Percentiles rank a stretch among this genome's conserved stretches.
Evolutionary conservation across 306 rosid genomes (phyloP).

Genomic region (Alnus rubra): DNA sequence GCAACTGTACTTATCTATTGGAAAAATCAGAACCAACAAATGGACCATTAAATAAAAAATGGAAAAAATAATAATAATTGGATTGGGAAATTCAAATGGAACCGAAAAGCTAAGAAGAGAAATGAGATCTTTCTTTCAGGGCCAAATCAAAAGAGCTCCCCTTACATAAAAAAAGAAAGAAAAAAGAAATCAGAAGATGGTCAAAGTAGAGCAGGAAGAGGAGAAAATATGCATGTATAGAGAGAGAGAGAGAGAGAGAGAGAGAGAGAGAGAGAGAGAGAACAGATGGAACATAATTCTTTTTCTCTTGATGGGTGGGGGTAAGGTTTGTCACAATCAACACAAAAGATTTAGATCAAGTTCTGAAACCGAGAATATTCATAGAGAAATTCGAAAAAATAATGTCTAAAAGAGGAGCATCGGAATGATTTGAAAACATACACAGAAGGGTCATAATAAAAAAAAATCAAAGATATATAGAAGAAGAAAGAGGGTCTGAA

Average conservation of each 20-base stretch:
- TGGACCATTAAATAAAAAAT: slow-evolving; percentile 8
- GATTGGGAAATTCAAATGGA: slow-evolving; percentile 12
- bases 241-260: not conserved
- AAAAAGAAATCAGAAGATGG: not conserved
- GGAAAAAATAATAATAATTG: not conserved
- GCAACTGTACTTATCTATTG: not conserved
- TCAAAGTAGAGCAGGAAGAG: not conserved
- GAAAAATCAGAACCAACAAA: slow-evolving; percentile 2
- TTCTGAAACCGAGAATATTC: not conserved
- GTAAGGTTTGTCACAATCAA: not conserved
- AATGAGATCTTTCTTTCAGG: not conserved
- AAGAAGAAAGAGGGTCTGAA: too few relatives aligned
- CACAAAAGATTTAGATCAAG: not conserved
- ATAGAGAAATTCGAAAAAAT: not conserved
- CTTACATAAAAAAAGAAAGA: not conserved
- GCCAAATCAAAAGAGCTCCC: not conserved
- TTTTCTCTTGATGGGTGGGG: not conserved
- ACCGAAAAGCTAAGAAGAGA: slow-evolving; percentile 18
- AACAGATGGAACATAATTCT: not conserved
- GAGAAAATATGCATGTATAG: not conserved
- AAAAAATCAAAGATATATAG: too few relatives aligned
- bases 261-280: not conserved
- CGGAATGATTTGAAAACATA: not conserved
- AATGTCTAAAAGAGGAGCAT: too few relatives aligned
- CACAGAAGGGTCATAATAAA: too few relatives aligned